Conservation (phyloP, 1,284 basidiomycete genomes). For the Fomes fomentarius region DNA sequence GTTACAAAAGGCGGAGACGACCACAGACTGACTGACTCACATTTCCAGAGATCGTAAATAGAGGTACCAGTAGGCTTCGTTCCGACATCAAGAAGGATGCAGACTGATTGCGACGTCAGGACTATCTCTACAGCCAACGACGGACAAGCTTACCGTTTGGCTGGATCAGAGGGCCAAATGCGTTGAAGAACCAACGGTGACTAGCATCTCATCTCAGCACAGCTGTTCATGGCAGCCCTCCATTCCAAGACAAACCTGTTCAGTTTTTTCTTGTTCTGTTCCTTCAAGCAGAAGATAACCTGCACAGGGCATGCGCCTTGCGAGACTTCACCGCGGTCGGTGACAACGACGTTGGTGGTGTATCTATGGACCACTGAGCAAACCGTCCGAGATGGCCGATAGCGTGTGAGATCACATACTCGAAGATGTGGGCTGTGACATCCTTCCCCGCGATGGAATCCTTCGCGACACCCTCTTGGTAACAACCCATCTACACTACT, state of each 20-base stretch:
- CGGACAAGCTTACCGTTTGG: slow-evolving; percentile 63
- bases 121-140: neutral
- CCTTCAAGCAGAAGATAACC: slow-evolving; percentile 91
- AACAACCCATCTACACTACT: slow-evolving; percentile 84
- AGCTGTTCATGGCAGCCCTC: neutral
- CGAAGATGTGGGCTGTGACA: slow-evolving; percentile 93
- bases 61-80: slow-evolving; percentile 94
- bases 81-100: slow-evolving; percentile 88
- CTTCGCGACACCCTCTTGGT: slow-evolving; percentile 96
- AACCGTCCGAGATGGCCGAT: neutral
- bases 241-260: slow-evolving; percentile 44
- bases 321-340: slow-evolving; percentile 85
- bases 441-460: slow-evolving; percentile 91
- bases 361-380: slow-evolving; percentile 49
- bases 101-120: slow-evolving; percentile 50
- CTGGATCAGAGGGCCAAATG: slow-evolving; percentile 86
- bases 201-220: slow-evolving; percentile 37
- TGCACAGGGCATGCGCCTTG: slow-evolving; percentile 87
- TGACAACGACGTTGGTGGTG: slow-evolving; percentile 80
- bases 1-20: neutral
- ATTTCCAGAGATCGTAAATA: slow-evolving; percentile 96
- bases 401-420: slow-evolving; percentile 48
- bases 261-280: slow-evolving; percentile 95
- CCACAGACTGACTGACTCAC: slow-evolving; percentile 38
- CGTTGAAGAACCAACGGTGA: slow-evolving; percentile 98